Evolutionary conservation across 1,284 basidiomycete genomes (phyloP).

Genomic region (Boletus austroedulis): DNA sequence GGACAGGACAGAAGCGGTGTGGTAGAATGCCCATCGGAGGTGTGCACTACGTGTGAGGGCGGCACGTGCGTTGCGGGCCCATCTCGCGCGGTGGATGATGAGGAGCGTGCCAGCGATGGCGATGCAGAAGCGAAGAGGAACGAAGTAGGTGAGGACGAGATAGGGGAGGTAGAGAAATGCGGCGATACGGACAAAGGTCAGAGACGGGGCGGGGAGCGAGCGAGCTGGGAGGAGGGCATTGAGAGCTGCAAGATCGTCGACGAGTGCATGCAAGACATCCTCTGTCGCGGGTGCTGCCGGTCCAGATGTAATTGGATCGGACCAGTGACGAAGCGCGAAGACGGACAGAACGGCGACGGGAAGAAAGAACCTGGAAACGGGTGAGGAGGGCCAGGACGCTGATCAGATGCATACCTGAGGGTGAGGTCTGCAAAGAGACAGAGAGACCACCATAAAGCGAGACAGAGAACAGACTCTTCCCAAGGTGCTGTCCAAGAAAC

Average conservation of each 20-base stretch:
- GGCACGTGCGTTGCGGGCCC: conserved; percentile 52
- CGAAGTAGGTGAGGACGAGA: conserved; percentile 50
- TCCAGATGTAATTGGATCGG: conserved; percentile 16
- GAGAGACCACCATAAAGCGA: conserved; percentile 75
- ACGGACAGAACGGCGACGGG: conserved; percentile 42
- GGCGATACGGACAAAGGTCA: conserved; percentile 45
- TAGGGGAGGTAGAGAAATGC: conserved; percentile 59
- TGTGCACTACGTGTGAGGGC: conserved; percentile 64
- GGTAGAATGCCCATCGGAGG: conserved; percentile 58
- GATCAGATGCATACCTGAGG: conserved; percentile 49
- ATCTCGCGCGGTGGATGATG: conserved; percentile 64
- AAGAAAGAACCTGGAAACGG: conserved; percentile 40
- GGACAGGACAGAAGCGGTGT: conserved; percentile 47
- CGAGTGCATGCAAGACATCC: conserved; percentile 52
- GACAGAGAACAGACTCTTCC: conserved; percentile 65
- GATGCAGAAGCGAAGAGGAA: conserved; percentile 58
- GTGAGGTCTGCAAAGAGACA: conserved; percentile 60
- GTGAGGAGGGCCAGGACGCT: background rate
- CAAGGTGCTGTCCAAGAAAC: conserved; percentile 60
- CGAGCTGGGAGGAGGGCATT: conserved; percentile 50
- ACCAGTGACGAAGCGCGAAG: conserved; percentile 35
- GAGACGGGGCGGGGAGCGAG: conserved; percentile 37
- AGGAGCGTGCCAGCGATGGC: conserved; percentile 58
- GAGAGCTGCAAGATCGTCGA: conserved; percentile 56
- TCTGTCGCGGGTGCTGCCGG: conserved; percentile 52